phyloP scores from a whole-genome alignment of 768 basidiomycete genomes.

The Chiua virens region DNA sequence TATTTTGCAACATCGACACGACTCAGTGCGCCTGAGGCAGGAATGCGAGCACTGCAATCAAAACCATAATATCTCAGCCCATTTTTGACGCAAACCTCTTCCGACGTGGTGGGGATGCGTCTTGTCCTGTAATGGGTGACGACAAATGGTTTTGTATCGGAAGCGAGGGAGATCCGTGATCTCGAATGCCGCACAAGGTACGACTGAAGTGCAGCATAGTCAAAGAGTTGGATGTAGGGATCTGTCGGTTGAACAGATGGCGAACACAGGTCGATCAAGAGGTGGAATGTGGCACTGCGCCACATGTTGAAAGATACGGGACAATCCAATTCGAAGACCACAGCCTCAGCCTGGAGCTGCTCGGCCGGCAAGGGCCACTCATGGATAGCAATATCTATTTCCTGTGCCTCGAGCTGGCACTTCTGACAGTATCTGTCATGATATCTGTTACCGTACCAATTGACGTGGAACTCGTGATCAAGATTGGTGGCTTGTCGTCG shows the following conservation, averaged over 20 bases:
- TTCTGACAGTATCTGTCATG: constrained; percentile 18
- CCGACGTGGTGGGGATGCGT: constrained; percentile 15
- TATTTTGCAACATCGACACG: constrained; percentile 5
- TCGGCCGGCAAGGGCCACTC: constrained; percentile 48
- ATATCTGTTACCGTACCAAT: not conserved
- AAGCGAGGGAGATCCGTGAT: constrained; percentile 37
- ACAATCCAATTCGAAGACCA: constrained; percentile 43
- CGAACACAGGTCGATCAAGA: constrained; percentile 37
- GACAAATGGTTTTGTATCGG: constrained; percentile 34
- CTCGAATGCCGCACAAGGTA: constrained; percentile 3
- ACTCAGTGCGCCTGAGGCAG: constrained; percentile 15
- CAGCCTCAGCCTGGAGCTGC: constrained; percentile 13
- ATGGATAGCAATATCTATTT: constrained; percentile 32
- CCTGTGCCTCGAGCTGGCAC: constrained; percentile 21
- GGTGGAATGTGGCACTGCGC: constrained; percentile 24
- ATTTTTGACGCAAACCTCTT: constrained; percentile 29
- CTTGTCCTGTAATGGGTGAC: constrained; percentile 31
- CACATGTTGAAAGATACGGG: constrained; percentile 41
- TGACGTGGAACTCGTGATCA: not conserved
- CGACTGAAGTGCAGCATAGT: not conserved
- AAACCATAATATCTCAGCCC: constrained; percentile 30
- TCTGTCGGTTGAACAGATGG: not conserved
- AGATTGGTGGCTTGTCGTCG: not conserved
- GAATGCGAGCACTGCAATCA: constrained; percentile 15
- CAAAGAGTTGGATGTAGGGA: constrained; percentile 1